phyloP scores from a whole-genome alignment of 768 basidiomycete species.

The Paxillus involutus region DNA sequence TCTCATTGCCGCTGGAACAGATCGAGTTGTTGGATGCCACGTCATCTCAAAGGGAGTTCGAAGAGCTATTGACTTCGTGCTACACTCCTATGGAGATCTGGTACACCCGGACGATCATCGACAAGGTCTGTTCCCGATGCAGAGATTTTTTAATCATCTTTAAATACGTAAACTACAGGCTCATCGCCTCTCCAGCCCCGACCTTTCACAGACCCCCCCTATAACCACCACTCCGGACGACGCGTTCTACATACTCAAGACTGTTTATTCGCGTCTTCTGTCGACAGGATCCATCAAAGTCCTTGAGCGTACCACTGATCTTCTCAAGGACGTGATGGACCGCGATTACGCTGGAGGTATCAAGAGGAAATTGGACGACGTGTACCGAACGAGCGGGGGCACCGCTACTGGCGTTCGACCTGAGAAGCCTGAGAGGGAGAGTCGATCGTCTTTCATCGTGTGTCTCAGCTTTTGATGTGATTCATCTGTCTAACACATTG shows the following conservation, averaged over 20 bases:
- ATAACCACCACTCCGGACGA: conserved; percentile 88
- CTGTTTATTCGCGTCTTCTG: conserved; percentile 73
- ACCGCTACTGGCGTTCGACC: conserved; percentile 48
- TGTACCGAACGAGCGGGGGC: conserved; percentile 60
- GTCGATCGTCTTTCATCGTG: conserved; percentile 79
- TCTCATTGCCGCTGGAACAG: conserved; percentile 4
- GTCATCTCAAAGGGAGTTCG: conserved; percentile 57
- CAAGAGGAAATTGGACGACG: conserved; percentile 84
- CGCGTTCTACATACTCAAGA: conserved; percentile 93
- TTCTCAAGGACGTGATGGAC: conserved; percentile 75
- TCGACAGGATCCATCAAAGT: conserved; percentile 69
- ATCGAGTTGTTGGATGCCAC: conserved; percentile 44
- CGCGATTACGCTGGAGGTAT: conserved; percentile 79
- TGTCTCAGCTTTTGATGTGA: conserved; percentile 29
- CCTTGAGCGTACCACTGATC: conserved; percentile 58
- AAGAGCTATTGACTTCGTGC: conserved; percentile 65
- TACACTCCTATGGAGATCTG: conserved; percentile 91
- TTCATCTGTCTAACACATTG: not conserved
- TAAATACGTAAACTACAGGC: conserved; percentile 53
- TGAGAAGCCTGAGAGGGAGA: conserved; percentile 82
- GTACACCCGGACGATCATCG: conserved; percentile 84
- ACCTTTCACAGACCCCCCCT: conserved; percentile 59
- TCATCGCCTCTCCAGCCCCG: conserved; percentile 77
- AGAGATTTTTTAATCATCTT: not conserved
- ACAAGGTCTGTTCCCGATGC: conserved; percentile 59